Percentiles rank a stretch among this genome's conserved stretches.
phyloP scores from a whole-genome alignment of 1,284 basidiomycete genomes.

The Microstroma glucosiphilum region DNA sequence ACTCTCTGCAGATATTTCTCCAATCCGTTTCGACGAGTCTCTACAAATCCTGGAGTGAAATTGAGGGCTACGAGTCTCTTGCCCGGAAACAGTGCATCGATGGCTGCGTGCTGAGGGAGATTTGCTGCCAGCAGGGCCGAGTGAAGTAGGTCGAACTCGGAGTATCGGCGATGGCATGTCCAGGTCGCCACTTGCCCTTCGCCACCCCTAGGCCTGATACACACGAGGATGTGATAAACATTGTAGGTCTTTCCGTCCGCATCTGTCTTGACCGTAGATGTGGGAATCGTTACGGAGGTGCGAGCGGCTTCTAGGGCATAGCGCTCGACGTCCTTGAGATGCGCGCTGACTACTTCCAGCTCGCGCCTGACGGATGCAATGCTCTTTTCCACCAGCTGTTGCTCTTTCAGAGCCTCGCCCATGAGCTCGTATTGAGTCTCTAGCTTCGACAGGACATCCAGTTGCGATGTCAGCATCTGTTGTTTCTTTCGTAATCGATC shows the following conservation, averaged over 20 bases:
- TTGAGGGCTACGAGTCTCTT: neutral
- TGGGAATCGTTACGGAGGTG: neutral
- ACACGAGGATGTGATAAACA: neutral
- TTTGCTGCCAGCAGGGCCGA: neutral
- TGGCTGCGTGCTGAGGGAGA: neutral
- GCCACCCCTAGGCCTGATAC: neutral
- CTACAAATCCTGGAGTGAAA: neutral
- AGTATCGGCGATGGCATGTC: conserved; percentile 1
- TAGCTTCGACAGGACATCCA: neutral
- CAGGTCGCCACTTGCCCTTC: neutral
- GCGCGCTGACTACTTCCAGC: neutral
- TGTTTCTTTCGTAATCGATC: neutral
- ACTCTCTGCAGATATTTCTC: neutral
- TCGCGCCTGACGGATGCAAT: neutral
- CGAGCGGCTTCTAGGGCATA: neutral
- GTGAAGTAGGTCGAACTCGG: neutral
- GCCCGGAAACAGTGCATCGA: neutral
- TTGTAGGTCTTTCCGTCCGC: neutral
- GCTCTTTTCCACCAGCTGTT: neutral
- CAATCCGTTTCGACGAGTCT: neutral
- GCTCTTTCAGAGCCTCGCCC: neutral
- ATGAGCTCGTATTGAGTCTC: neutral
- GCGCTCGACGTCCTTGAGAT: neutral
- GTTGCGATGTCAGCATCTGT: neutral
- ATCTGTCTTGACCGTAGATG: neutral